Evolutionary conservation across 2,329 filamentous ascomycete species (phyloP), one percentile per base, ranked within the genome.

Genomic region (Macrophomina pseudophaseolina): DNA sequence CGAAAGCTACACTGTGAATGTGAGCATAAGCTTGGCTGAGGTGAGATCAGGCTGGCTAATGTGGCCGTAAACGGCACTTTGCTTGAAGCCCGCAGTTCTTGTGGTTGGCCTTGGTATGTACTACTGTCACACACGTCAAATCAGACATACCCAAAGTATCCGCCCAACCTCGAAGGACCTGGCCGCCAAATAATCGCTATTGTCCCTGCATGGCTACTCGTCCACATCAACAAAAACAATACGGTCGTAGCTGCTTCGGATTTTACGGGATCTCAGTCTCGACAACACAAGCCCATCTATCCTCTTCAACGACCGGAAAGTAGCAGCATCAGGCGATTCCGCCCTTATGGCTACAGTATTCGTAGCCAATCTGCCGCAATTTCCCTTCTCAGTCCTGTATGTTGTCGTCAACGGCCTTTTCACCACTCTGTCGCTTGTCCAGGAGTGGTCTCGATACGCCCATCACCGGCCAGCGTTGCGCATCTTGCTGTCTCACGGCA

Each of bases 301-400:
- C 2, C 33, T 23, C 7, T 18, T 54, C 3, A 32, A 18, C 16
- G 52, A 33, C 9, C 40, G 33, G 33, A 33, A 32, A 5, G 12
- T 28, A 9, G 16, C n/a, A 23, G 7, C 52, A 3, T 38, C 52
- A 2, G 16, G 52, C 14, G 16, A 40, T 33, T 38, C 52, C 4
- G 33, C 52, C 30, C 5, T 53, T n/a, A 33, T 14, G 3, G 28
- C 9, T 33, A 33, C 51, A 3, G 28, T 33, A 1, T 32, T 54
- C 6, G 23, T 54, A 8, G 52, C 52, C 32, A 54, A 54, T 12
- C 12, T 54, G 6, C 33, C 32, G n/a, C 52, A 54, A 40, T 70
- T 81, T 0, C 65, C 84, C 11, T 67, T 85, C 0, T 83, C 80
- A 0, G 72, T 82, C 18, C 38, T 84, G 0, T 85, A 86, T 68